Evolutionary conservation across 495 filamentous ascomycete genomes (phyloP).

Genomic region (Talaromyces trachyspermus): DNA sequence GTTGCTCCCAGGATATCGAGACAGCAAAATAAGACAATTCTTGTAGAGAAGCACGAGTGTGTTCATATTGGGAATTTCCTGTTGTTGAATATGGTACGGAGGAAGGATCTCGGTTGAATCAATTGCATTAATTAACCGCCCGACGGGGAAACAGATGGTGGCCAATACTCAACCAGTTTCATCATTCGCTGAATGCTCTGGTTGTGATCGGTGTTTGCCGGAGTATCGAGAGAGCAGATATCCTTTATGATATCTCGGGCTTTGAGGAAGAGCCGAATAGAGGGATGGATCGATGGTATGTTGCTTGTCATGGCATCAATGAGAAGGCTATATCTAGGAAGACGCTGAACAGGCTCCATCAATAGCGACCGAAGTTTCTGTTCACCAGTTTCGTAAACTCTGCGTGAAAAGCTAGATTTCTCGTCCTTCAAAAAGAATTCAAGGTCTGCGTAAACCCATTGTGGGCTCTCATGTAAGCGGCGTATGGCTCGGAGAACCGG

Average conservation of each 20-base stretch:
- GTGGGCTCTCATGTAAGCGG: constrained; percentile 82
- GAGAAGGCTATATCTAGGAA: constrained; percentile 90
- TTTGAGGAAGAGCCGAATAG: constrained; percentile 68
- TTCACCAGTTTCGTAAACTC: constrained; percentile 78
- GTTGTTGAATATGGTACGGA: constrained; percentile 50
- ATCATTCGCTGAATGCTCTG: constrained; percentile 65
- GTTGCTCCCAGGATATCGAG: constrained; percentile 51
- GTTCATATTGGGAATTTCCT: constrained; percentile 32
- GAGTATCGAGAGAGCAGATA: constrained; percentile 82
- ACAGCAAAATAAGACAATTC: constrained; percentile 69
- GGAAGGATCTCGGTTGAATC: constrained; percentile 73
- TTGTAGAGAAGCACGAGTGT: constrained; percentile 80
- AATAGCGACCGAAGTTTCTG: constrained; percentile 85
- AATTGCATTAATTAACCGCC: constrained; percentile 75
- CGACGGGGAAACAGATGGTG: constrained; percentile 61
- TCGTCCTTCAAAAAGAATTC: constrained; percentile 62
- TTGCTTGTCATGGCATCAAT: constrained; percentile 89
- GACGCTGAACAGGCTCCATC: constrained; percentile 91
- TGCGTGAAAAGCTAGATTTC: constrained; percentile 70
- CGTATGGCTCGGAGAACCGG: constrained; percentile 78
- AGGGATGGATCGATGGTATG: constrained; percentile 76
- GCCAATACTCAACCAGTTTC: constrained; percentile 75
- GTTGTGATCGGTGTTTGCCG: constrained; percentile 53
- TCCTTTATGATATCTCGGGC: constrained; percentile 88
- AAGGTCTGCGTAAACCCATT: constrained; percentile 75